Percentiles rank a stretch among this genome's conserved stretches.
phyloP scores from a whole-genome alignment of 2,329 filamentous ascomycete species.

The Colletotrichum lentis region DNA sequence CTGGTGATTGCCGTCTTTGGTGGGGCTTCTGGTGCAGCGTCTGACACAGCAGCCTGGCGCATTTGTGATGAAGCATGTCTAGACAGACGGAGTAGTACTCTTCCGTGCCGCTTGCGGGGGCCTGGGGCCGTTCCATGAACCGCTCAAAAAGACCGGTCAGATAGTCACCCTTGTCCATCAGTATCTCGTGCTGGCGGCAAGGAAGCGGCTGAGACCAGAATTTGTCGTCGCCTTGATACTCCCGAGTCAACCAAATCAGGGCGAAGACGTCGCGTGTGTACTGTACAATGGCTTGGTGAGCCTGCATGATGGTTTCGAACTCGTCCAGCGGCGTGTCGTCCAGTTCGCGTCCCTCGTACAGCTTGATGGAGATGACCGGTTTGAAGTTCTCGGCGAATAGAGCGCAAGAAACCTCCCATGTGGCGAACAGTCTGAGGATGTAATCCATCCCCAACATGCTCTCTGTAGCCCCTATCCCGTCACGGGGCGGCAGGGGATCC shows the following conservation, averaged over 20 bases:
- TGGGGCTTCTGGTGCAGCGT: constrained; percentile 24
- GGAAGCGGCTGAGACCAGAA: constrained; percentile 37
- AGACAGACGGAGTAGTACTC: constrained; percentile 30
- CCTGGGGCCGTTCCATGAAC: constrained; percentile 26
- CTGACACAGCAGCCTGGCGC: constrained; percentile 24
- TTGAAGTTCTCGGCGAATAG: constrained; percentile 39
- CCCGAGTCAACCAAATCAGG: constrained; percentile 37
- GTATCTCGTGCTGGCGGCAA: constrained; percentile 38
- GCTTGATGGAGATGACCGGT: constrained; percentile 38
- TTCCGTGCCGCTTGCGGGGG: constrained; percentile 9
- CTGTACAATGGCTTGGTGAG: constrained; percentile 39
- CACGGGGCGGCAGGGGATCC: background rate
- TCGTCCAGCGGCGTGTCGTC: constrained; percentile 29
- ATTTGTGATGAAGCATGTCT: constrained; percentile 33
- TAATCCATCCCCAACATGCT: constrained; percentile 38
- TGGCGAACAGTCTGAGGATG: constrained; percentile 40
- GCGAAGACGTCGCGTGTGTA: constrained; percentile 42
- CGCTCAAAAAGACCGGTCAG: constrained; percentile 33
- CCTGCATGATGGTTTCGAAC: constrained; percentile 37
- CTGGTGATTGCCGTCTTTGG: constrained; percentile 4
- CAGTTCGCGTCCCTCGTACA: constrained; percentile 37
- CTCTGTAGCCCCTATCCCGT: background rate
- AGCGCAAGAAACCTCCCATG: constrained; percentile 40
- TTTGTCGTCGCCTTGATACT: constrained; percentile 33
- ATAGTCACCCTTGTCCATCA: constrained; percentile 37